Base-by-base conservation (phyloP, 257 asterid species). In the Euphrasia confusa region DNA sequence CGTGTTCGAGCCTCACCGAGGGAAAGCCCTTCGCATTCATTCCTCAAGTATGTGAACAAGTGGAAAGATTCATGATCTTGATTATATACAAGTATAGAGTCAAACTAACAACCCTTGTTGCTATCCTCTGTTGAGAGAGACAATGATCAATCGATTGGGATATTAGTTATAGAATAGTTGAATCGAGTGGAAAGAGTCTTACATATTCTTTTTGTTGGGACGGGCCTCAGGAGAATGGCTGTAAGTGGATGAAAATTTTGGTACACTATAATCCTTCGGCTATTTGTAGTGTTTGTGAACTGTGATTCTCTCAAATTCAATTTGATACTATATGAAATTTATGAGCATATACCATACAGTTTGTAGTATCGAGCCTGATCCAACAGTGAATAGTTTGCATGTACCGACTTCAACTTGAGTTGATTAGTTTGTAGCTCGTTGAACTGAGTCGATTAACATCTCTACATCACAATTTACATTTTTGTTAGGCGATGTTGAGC, bases 41-140 rank as follows among this genome's bases (percentile, higher is more conserved):
- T 92, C 76, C 88, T 92, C n/a, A 92, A 92, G 81, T 92, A 92
- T 64, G 86, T 77, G 58, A 92, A 92, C 95, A 86, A 82, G 78
- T 92, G 94, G 96, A 89, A 82, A 77, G 90, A 80, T 62, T 12
- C 58, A 37, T 72, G 42, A 37, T 67, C 53, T 39, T 61, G 58
- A 66, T 68, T 39, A 40, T 21, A 8, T 54, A 62, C 68, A 67
- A 72, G 72, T 79, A 70, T 13, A 66, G 63, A 64, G 55, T 56
- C 64, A 62, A 62, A 66, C 73, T 68, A 65, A 68, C 81, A 54
- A 55, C 58, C 74, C 74, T 58, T 59, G 40, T 59, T 47, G 50
- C 59, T 57, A 67, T 62, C 52, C 18, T 58, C 18, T 58, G 62
- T 65, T 71, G 68, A 68, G 35, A 63, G 64, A 60, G n/a, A 47